phyloP scores from a whole-genome alignment of 148 eudicot species.

The Dysphania ambrosioides region DNA sequence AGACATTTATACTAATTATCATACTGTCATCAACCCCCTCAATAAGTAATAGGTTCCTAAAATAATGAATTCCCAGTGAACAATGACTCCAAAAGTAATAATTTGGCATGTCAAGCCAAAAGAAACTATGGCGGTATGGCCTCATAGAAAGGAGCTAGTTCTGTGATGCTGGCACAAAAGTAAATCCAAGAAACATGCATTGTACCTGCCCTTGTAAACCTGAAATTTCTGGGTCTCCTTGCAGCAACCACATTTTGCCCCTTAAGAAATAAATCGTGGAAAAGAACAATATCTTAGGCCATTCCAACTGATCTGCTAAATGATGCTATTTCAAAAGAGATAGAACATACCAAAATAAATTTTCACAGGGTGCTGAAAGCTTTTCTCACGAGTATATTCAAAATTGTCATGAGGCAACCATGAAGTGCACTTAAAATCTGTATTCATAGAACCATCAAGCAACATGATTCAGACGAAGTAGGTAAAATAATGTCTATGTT shows the following conservation, averaged over 20 bases:
- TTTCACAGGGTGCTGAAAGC: constrained; percentile 89
- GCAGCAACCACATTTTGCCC: constrained; percentile 88
- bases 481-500: background rate
- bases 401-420: constrained; percentile 61
- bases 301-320: background rate
- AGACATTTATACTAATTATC: background rate
- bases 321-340: background rate
- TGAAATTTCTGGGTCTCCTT: constrained; percentile 69
- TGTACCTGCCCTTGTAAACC: constrained; percentile 66
- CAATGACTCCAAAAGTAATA: background rate
- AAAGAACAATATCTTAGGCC: constrained; percentile 7
- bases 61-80: constrained; percentile 1
- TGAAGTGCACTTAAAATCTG: constrained; percentile 68
- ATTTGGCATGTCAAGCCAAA: constrained; percentile 9
- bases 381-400: constrained; percentile 57
- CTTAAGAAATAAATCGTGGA: constrained; percentile 41
- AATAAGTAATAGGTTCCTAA: background rate
- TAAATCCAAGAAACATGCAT: background rate
- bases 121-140: background rate
- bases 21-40: background rate
- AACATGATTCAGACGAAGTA: constrained; percentile 2
- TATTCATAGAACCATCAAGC: constrained; percentile 12
- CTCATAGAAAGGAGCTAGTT: background rate
- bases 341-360: constrained; percentile 65
- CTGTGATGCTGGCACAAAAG: background rate